Evolutionary conservation across 1,139 yeast species (phyloP).

Genomic region (Martiniozyma asiatica): DNA sequence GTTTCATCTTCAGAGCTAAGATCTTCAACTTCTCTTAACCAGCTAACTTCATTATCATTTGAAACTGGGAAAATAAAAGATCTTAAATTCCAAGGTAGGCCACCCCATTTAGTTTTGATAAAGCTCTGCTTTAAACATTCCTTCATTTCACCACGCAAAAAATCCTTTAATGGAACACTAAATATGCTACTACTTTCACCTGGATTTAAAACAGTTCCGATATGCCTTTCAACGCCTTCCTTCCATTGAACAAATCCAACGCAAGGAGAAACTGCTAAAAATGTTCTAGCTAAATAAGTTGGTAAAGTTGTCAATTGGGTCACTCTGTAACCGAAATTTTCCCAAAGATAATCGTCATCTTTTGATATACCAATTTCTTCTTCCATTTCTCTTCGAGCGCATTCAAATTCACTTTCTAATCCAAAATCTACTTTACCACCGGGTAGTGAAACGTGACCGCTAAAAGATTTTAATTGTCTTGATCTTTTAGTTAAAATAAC

Average conservation of each 20-base stretch:
- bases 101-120: constrained; percentile 50
- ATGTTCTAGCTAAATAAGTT: constrained; percentile 64
- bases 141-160: constrained; percentile 27
- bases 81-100: constrained; percentile 51
- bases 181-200: constrained; percentile 63
- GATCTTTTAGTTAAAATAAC: constrained; percentile 73
- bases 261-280: constrained; percentile 73
- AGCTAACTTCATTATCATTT: constrained; percentile 42
- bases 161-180: constrained; percentile 55
- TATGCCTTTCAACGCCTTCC: constrained; percentile 16
- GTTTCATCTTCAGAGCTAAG: constrained; percentile 40
- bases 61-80: constrained; percentile 49
- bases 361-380: constrained; percentile 75
- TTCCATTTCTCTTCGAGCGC: constrained; percentile 69
- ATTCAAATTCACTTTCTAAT: constrained; percentile 54
- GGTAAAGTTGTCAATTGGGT: constrained; percentile 56
- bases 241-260: constrained; percentile 48
- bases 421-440: constrained; percentile 75
- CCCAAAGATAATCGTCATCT: constrained; percentile 32
- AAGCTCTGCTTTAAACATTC: constrained; percentile 37
- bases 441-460: constrained; percentile 84
- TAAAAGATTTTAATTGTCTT: constrained; percentile 52
- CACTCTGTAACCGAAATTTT: constrained; percentile 39
- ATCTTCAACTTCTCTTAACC: constrained; percentile 53
- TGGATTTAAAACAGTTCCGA: constrained; percentile 38